Evolutionary conservation across 176 grass and related monocot species (phyloP).

Genomic region (Oryza meridionalis): DNA sequence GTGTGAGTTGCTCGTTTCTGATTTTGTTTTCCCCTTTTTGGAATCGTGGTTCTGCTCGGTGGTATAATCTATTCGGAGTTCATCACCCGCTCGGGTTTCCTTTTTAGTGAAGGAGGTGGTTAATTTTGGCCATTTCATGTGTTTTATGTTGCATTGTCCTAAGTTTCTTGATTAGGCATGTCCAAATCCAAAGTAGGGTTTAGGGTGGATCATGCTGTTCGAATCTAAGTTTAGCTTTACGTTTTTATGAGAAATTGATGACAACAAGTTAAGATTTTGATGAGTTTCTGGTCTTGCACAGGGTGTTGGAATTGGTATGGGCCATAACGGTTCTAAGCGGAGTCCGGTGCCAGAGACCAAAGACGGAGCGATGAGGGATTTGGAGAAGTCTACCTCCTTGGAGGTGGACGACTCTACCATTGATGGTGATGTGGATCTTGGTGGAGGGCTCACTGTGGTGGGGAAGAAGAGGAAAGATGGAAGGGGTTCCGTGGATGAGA

Average conservation of each 20-base stretch:
- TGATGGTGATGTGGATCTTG: constrained; percentile 28
- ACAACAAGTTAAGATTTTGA: constrained; percentile 14
- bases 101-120: background rate
- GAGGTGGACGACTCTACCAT: constrained; percentile 8
- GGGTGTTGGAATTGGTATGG: constrained; percentile 22
- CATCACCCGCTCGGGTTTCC: background rate
- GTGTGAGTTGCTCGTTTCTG: constrained; percentile 35
- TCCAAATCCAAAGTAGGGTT: constrained; percentile 31
- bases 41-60: background rate
- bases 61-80: constrained; percentile 4
- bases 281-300: constrained; percentile 41
- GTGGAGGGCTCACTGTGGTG: constrained; percentile 4
- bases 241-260: background rate
- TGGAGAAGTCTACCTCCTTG: constrained; percentile 36
- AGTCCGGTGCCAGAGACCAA: constrained; percentile 16
- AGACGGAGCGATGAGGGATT: constrained; percentile 15
- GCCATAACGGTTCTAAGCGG: constrained; percentile 14
- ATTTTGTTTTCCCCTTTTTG: background rate
- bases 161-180: background rate
- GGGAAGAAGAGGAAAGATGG: constrained; percentile 66
- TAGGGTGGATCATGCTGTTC: background rate
- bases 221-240: background rate
- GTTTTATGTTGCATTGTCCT: constrained; percentile 24
- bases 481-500: constrained; percentile 46
- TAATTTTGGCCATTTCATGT: constrained; percentile 8